phyloP scores from a whole-genome alignment of 345 rosid genomes.

The Eucalyptus sp. region DNA sequence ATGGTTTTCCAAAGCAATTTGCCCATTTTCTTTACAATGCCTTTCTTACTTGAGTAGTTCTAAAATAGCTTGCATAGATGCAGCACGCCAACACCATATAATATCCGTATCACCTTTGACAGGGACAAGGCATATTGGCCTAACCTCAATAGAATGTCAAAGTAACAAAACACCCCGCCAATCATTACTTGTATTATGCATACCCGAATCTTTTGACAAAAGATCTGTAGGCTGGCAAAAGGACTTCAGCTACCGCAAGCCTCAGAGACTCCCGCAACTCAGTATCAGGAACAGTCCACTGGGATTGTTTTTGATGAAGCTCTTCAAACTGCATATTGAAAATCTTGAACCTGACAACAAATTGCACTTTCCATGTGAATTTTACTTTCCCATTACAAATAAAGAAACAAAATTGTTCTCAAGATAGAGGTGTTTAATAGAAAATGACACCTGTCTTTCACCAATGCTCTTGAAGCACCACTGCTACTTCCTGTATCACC shows the following conservation, averaged over 20 bases:
- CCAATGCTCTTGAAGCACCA: constrained; percentile 78
- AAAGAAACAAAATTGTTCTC: background rate
- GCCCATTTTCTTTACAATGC: background rate
- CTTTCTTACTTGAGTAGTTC: background rate
- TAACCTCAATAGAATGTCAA: background rate
- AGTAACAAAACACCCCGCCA: background rate
- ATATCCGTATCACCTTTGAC: background rate
- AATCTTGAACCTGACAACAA: constrained; percentile 62
- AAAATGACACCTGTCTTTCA: constrained; percentile 67
- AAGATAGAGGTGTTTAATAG: background rate
- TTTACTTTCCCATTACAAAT: background rate
- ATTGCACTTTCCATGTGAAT: background rate
- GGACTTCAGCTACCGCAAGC: constrained; percentile 98
- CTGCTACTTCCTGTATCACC: constrained; percentile 79
- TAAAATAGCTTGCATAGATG: background rate
- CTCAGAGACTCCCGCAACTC: constrained; percentile 90
- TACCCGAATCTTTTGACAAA: constrained; percentile 89
- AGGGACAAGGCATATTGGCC: background rate
- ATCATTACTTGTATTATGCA: background rate
- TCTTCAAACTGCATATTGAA: constrained; percentile 93
- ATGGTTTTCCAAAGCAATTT: background rate
- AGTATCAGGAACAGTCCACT: constrained; percentile 95
- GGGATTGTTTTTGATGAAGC: constrained; percentile 94
- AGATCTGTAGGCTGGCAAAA: constrained; percentile 94
- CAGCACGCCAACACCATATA: background rate